Evolutionary conservation across 345 rosid genomes (phyloP), one percentile per base, ranked within the genome.

Genomic region (Hypericum androsaemum): DNA sequence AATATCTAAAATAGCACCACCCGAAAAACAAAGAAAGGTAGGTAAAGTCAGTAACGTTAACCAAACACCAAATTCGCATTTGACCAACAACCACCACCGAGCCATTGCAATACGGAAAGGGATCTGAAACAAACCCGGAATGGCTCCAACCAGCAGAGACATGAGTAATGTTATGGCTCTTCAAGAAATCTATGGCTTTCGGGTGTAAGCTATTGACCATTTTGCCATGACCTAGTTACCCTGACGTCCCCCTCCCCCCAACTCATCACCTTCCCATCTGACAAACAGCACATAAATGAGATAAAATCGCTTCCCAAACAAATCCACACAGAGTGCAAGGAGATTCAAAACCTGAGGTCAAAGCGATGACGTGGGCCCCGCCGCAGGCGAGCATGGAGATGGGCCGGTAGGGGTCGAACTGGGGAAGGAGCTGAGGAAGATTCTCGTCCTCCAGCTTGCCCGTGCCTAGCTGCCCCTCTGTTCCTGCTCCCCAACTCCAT

Each of bases 401-500:
- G 65, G 74, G 61, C 17, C 72, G 58, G 10, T 71, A 65, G 63
- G 84, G 64, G 40, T 76, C 53, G 16, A 72, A 75, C 10, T 64
- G 69, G 51, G 72, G 66, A 44, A 90, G 87, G 49, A 72, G 83
- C 60, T 77, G 92, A 39, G 98, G 98, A 22, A 68, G 75, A 71
- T 54, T 71, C 59, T 90, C 96, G 72, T 90, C 98, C 72, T 76
- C 56, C 11, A 73, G 72, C 70, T 68, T 80, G 46, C 60, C 71
- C 6, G 96, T 87, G 37, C 89, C 88, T 28, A 87, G 74, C 64
- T 90, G 98, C 9, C 96, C 95, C 14, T 90, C 98, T 11, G 89
- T 87, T 8, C 96, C 98, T 3, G 98, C 98, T 13, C 98, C 98
- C 92, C 96, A 90, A 71, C 95, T 90, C 98, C 98, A 84, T 22